Conservation (phyloP, 2,329 filamentous ascomycete genomes). For the Penicillium sp. region DNA sequence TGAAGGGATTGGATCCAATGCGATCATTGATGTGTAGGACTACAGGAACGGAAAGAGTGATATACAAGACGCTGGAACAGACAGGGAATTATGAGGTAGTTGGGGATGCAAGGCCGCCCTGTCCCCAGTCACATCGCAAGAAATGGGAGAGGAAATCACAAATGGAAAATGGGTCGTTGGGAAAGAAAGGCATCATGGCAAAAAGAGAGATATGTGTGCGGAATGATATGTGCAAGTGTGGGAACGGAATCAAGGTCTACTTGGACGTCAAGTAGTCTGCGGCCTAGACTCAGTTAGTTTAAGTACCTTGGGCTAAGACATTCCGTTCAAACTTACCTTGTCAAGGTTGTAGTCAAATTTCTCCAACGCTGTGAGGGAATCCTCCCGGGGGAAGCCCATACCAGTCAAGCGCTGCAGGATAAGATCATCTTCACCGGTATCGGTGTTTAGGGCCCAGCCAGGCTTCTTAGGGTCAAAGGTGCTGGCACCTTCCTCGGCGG, state of each 20-base stretch:
- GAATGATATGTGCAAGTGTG: slow-evolving; percentile 24
- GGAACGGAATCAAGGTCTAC: slow-evolving; percentile 22
- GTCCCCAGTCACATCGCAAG: slow-evolving; percentile 6
- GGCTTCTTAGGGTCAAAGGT: slow-evolving; percentile 36
- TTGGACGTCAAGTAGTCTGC: slow-evolving; percentile 45
- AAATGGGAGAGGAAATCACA: slow-evolving; percentile 1
- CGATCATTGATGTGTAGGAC: slow-evolving; percentile 4
- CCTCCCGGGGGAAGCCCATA: slow-evolving; percentile 80
- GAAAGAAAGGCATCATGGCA: slow-evolving; percentile 18
- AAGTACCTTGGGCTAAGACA: background rate
- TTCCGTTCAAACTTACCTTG: slow-evolving; percentile 62
- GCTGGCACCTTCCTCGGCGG: slow-evolving; percentile 17
- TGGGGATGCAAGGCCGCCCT: background rate
- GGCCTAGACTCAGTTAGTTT: slow-evolving; percentile 28
- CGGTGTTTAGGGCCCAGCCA: slow-evolving; percentile 69
- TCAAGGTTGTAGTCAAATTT: slow-evolving; percentile 96
- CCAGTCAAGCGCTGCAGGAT: slow-evolving; percentile 84
- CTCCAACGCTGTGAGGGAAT: slow-evolving; percentile 78
- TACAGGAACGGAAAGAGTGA: slow-evolving; percentile 6
- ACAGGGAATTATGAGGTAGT: slow-evolving; percentile 2
- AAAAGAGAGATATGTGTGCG: slow-evolving; percentile 18
- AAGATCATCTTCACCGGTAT: slow-evolving; percentile 83
- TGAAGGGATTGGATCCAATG: background rate
- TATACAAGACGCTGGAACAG: slow-evolving; percentile 17
- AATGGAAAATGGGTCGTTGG: slow-evolving; percentile 11